Evolutionary conservation across 164 flowering plant species (phyloP).

Genomic region (Protea cynaroides): DNA sequence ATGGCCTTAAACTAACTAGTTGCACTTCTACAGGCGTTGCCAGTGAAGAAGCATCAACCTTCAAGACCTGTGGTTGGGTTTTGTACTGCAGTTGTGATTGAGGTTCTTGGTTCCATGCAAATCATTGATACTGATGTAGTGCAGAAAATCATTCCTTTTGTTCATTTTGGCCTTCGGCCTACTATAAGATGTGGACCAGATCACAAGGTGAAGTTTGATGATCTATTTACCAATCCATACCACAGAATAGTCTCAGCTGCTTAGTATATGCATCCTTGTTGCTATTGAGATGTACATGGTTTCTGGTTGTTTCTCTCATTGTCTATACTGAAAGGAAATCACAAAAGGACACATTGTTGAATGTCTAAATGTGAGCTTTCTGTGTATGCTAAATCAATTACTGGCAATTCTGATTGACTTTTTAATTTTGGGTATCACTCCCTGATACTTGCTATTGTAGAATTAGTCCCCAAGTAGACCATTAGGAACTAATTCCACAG

Average conservation of each 20-base stretch:
- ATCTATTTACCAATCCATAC: not conserved
- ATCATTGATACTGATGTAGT: slow-evolving; percentile 47
- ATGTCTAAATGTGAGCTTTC: too few relatives aligned
- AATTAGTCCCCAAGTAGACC: too few relatives aligned
- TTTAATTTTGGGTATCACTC: too few relatives aligned
- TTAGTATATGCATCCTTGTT: too few relatives aligned
- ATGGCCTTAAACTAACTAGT: not conserved
- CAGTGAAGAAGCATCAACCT: slow-evolving; percentile 50
- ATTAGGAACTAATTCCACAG: too few relatives aligned
- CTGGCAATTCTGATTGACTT: too few relatives aligned
- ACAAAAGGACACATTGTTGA: too few relatives aligned
- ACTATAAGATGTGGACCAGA: slow-evolving; percentile 37
- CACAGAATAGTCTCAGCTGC: not conserved
- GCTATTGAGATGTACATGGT: too few relatives aligned
- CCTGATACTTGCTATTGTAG: too few relatives aligned
- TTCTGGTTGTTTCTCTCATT: too few relatives aligned
- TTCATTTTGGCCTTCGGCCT: slow-evolving; percentile 49
- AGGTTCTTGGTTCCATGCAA: slow-evolving; percentile 52
- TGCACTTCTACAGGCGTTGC: slow-evolving; percentile 44
- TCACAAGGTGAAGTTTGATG: slow-evolving; percentile 49
- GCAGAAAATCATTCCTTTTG: slow-evolving; percentile 62
- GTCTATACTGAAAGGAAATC: too few relatives aligned
- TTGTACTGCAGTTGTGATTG: slow-evolving; percentile 74
- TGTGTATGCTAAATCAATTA: too few relatives aligned
- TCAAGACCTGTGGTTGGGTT: slow-evolving; percentile 53